Evolutionary conservation across 2,329 filamentous ascomycete genomes (phyloP).

Genomic region (Diatrype stigma): DNA sequence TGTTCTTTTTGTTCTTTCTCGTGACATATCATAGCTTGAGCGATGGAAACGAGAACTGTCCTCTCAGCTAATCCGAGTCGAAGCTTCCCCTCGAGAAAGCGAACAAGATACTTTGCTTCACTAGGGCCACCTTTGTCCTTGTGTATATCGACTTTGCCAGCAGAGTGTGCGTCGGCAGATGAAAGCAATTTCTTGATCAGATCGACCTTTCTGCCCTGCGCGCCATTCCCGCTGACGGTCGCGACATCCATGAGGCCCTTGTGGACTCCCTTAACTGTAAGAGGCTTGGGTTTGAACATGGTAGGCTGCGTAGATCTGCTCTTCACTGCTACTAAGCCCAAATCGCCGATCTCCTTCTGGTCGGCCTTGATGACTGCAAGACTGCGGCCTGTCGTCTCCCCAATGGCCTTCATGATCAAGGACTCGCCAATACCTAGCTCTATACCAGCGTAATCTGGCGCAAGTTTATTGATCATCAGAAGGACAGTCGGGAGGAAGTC

Average conservation of each 20-base stretch:
- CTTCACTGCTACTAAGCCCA: conserved; percentile 92
- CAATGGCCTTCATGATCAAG: conserved; percentile 97
- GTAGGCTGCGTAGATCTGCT: conserved; percentile 92
- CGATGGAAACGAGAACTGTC: conserved; percentile 84
- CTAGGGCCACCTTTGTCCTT: conserved; percentile 92
- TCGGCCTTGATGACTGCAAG: conserved; percentile 88
- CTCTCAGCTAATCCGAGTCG: conserved; percentile 87
- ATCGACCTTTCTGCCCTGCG: conserved; percentile 86
- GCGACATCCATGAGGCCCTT: conserved; percentile 86
- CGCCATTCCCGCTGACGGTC: conserved; percentile 78
- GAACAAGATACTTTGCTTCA: conserved; percentile 89
- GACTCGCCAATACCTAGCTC: conserved; percentile 98
- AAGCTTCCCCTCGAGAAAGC: conserved; percentile 92
- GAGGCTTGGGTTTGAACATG: conserved; percentile 94
- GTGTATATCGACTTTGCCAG: conserved; percentile 80
- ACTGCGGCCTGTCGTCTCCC: conserved; percentile 86
- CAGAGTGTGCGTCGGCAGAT: conserved; percentile 70
- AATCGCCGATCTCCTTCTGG: conserved; percentile 92
- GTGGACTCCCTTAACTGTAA: conserved; percentile 84
- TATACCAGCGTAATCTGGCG: conserved; percentile 92
- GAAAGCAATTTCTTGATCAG: conserved; percentile 96
- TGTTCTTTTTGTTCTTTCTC: conserved; percentile 70
- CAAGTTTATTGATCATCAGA: conserved; percentile 97
- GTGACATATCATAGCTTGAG: conserved; percentile 82
- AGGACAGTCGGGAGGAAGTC: conserved; percentile 86